Evolutionary conservation across 2,329 filamentous ascomycete species (phyloP), one percentile per base, ranked within the genome.

Genomic region (Penicillium olsonii): DNA sequence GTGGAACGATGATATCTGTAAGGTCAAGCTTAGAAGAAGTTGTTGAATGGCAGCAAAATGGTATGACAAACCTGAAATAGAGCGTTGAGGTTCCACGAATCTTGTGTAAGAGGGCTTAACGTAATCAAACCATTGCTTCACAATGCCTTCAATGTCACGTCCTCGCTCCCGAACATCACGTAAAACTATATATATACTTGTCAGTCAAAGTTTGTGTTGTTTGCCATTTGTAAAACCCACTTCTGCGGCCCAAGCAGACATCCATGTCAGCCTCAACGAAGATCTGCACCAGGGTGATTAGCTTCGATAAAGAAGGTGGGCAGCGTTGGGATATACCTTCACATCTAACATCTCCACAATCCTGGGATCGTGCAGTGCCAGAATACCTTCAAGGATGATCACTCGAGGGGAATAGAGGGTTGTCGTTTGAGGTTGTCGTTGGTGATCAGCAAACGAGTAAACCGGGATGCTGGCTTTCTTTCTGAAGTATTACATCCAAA

Each of bases 101-200:
- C 87, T 90, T 69, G 92, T 88, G 63, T 95, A 97, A 65, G 97
- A 97, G 3, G 94, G 94, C 72, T 99, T 99, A 37, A 99, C 94
- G 67, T 88, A 99, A 10, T 76, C 77, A 68, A 97, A 96, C 94
- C 94, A 99, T 70, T 99, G 94, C 72, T 97, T 97, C 69, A 99
- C 92, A 64, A 92, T 92, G 34, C 94, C 94, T 67, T 96, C 88
- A 48, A 97, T 88, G 64, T 96, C 92, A 66, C 94, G 83, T 3
- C 89, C 92, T 63, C 94, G 85, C 63, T 96, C 90, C 61, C 84
- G 84, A 18, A 97, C 90, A 72, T 99, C 94, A 64, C 94, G 87
- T 31, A 90, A 76, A 59, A 95, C 87, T 91, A 53, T 40, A 55
- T 54, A 57, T 38, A 44, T 26, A 53, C 45, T 27, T n/a, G 44